phyloP scores from a whole-genome alignment of 257 asterid species.

The Avicennia marina region DNA sequence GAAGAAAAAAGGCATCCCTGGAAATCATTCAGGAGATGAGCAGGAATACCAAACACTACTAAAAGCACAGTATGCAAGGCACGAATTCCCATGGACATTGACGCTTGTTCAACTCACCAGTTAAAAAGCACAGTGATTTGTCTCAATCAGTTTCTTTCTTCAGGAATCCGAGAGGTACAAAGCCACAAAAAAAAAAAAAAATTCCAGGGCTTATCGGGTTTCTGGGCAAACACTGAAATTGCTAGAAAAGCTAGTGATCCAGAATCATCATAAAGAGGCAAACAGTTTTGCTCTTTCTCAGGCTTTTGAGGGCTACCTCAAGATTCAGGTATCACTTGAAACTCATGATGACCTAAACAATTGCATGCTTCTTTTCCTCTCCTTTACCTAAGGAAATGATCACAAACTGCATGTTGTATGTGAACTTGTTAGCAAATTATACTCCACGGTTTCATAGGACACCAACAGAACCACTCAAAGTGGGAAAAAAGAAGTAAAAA shows the following conservation, averaged over 20 bases:
- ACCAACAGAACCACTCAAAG: not conserved
- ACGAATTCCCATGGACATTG: conserved; percentile 21
- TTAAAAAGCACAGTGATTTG: conserved; percentile 29
- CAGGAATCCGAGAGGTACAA: conserved; percentile 33
- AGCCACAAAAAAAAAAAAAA: conserved; percentile 11
- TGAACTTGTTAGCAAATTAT: too few species aligned
- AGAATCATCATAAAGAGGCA: conserved; percentile 22
- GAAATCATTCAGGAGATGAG: conserved; percentile 28
- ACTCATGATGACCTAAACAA: too few species aligned
- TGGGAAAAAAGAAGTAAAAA: not conserved
- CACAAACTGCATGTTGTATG: too few species aligned
- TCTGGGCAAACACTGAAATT: conserved; percentile 16
- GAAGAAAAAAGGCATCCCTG: conserved; percentile 35
- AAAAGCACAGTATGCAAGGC: conserved; percentile 22
- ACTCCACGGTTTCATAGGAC: too few species aligned
- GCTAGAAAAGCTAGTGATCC: conserved; percentile 27
- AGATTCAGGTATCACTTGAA: too few species aligned
- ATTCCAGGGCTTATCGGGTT: conserved; percentile 11
- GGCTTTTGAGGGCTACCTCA: too few species aligned
- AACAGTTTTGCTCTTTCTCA: conserved; percentile 17
- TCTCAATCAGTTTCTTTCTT: conserved; percentile 32
- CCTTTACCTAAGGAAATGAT: too few species aligned
- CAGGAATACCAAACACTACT: conserved; percentile 26
- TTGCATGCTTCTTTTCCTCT: too few species aligned
- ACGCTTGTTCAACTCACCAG: conserved; percentile 29